A percentile compares a stretch with the other conserved stretches of the same genome.
These are phyloP conservation scores for Candida bentonensis DNA, from an alignment of 805 yeast species.

Conservation along the genomic window DNA sequence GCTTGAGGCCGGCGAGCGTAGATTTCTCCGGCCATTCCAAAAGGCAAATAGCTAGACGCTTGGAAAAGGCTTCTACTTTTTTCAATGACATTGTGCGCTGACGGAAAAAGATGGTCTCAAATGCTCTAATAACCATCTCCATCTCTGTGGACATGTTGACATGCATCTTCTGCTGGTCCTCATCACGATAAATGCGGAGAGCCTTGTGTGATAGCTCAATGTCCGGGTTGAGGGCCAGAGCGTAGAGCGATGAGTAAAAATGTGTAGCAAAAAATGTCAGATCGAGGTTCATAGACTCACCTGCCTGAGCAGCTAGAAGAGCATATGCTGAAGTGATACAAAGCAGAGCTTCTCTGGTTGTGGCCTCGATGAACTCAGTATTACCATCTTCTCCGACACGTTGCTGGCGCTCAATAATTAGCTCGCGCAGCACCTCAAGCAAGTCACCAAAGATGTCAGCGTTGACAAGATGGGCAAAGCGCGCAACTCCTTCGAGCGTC, in stretches of 20 bases:
- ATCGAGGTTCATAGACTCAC: slow-evolving; percentile 65
- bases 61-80: slow-evolving; percentile 62
- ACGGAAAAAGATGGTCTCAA: slow-evolving; percentile 54
- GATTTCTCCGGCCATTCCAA: slow-evolving; percentile 83
- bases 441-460: slow-evolving; percentile 88
- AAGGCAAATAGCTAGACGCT: slow-evolving; percentile 53
- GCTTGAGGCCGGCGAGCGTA: slow-evolving; percentile 59
- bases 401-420: slow-evolving; percentile 38
- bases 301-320: slow-evolving; percentile 58
- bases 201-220: slow-evolving; percentile 77
- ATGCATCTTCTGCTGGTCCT: slow-evolving; percentile 15
- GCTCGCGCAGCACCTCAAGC: slow-evolving; percentile 75
- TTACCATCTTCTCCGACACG: slow-evolving; percentile 30
- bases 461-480: slow-evolving; percentile 84
- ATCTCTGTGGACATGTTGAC: slow-evolving; percentile 84
- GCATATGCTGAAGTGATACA: slow-evolving; percentile 88
- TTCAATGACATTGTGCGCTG: slow-evolving; percentile 11
- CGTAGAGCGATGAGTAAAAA: slow-evolving; percentile 54
- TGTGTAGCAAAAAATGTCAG: slow-evolving; percentile 66
- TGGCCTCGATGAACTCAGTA: slow-evolving; percentile 27
- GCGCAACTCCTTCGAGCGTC: slow-evolving; percentile 81
- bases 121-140: slow-evolving; percentile 61
- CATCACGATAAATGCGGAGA: slow-evolving; percentile 53
- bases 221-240: slow-evolving; percentile 64
- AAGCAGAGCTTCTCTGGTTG: slow-evolving; percentile 52